A percentile compares a stretch with the other conserved stretches of the same genome.
These are phyloP conservation scores for Entophlyctis helioformis DNA, from an alignment of 192 early-diverging fungal genomes.

Conservation along the genomic window DNA sequence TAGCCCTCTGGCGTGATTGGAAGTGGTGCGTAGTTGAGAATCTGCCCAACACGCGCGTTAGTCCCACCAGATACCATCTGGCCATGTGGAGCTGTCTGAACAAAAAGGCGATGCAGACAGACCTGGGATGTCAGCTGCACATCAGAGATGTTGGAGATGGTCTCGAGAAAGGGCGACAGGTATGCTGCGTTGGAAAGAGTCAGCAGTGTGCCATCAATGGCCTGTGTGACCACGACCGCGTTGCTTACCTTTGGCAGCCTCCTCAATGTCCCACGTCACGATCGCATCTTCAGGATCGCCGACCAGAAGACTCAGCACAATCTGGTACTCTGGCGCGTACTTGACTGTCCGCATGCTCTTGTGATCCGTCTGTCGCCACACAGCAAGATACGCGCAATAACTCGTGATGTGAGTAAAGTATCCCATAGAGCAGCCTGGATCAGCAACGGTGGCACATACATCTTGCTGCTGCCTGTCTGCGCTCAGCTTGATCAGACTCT, in stretches of 20 bases:
- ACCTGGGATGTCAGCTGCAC: slow-evolving; percentile 68
- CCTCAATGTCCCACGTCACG: slow-evolving; percentile 76
- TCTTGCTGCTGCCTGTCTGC: not conserved
- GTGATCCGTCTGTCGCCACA: slow-evolving; percentile 4
- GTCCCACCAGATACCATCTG: not conserved
- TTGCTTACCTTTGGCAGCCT: slow-evolving; percentile 25
- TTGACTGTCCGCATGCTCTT: slow-evolving; percentile 63
- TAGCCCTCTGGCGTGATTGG: slow-evolving; percentile 46
- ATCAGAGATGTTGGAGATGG: slow-evolving; percentile 52
- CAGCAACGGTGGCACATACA: not conserved
- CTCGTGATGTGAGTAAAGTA: no score
- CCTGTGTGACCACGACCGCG: no score
- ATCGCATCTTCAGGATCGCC: slow-evolving; percentile 57
- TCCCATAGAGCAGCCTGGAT: not conserved
- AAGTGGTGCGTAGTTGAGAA: slow-evolving; percentile 73
- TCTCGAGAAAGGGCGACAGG: slow-evolving; percentile 61
- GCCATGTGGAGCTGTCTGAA: no score
- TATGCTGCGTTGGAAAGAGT: slow-evolving; percentile 23
- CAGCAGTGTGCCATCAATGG: no score
- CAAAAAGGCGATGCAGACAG: slow-evolving; percentile 1
- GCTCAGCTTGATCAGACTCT: not conserved
- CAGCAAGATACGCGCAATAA: not conserved
- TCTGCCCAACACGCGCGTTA: slow-evolving; percentile 8
- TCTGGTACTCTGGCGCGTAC: slow-evolving; percentile 71
- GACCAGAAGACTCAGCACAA: slow-evolving; percentile 80